Evolutionary conservation across 2,329 filamentous ascomycete genomes (phyloP), one percentile per base, ranked within the genome.

Genomic region (Cadophora gregata): DNA sequence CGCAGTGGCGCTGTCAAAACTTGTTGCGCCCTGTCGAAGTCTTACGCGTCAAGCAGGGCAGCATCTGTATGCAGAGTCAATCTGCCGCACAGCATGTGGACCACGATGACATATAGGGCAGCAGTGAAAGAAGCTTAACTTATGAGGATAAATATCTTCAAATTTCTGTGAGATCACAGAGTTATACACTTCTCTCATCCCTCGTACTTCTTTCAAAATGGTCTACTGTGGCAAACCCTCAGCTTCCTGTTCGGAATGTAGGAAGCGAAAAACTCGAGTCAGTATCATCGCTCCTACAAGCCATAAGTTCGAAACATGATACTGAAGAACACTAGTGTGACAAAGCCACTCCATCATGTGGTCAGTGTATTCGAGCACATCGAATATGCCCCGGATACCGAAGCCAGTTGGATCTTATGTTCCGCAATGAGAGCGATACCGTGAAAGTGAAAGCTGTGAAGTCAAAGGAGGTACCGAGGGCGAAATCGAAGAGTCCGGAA

Each of bases 401-500:
- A 51, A 85, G 85, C 69, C 78, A 84, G 62, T 80, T 85, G 47
- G 85, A 87, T 71, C 80, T 87, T 67, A 86, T 87, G 80, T 87
- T 87, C 71, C 81, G 85, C 38, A 84, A 87, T 71, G 83, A 87
- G 73, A 87, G 83, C 69, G 81, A 80, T 33, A 82, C 84, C 73
- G 84, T 87, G 63, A 85, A 84, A 79, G 82, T 55, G 42, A 79
- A 72, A 77, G 83, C 82, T 42, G 77, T 73, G 16, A 73, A 70
- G 51, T 51, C 64, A 27, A 68, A 67, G 51, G 45, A 55, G n/a
- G 68, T 53, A 16, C 38, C 66, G 56, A 27, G 25, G 14, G 1
- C 58, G 3, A 67, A 66, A 33, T 48, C 64, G 5, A 62, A 38
- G 61, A 45, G 36, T 14, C 33, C 55, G 36, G 8, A 48, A 50